phyloP scores from a whole-genome alignment of 495 filamentous ascomycete genomes.

The Daldinia caldariorum region DNA sequence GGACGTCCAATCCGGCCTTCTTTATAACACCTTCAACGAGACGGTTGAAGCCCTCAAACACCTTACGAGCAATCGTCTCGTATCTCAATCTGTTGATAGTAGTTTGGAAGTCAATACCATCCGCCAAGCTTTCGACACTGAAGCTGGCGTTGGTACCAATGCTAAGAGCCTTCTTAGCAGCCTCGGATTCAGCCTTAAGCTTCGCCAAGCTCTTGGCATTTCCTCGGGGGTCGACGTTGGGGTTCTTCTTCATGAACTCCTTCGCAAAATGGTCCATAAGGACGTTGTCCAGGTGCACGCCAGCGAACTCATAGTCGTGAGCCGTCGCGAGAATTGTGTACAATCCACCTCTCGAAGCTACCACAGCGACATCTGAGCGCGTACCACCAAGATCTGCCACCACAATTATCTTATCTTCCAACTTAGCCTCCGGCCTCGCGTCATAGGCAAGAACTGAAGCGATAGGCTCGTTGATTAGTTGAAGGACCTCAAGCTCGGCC shows the following conservation, averaged over 20 bases:
- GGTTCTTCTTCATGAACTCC: conserved; percentile 92
- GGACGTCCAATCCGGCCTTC: conserved; percentile 90
- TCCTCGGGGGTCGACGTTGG: conserved; percentile 86
- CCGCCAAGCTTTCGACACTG: conserved; percentile 86
- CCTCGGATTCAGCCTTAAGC: conserved; percentile 89
- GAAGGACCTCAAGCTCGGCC: conserved; percentile 88
- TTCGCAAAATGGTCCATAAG: conserved; percentile 97
- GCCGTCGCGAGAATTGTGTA: conserved; percentile 94
- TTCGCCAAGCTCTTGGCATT: conserved; percentile 86
- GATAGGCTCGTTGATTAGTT: conserved; percentile 93
- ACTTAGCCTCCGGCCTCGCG: conserved; percentile 77
- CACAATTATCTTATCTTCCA: conserved; percentile 86
- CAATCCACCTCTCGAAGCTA: conserved; percentile 92
- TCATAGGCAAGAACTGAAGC: conserved; percentile 93
- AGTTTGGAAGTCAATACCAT: conserved; percentile 88
- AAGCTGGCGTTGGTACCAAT: conserved; percentile 87
- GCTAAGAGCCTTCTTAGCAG: conserved; percentile 87
- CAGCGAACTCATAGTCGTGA: conserved; percentile 93
- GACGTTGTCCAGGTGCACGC: conserved; percentile 83
- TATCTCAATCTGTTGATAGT: conserved; percentile 93
- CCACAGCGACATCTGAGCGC: conserved; percentile 87
- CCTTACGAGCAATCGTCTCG: conserved; percentile 85
- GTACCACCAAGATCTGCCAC: conserved; percentile 95
- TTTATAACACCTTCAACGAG: conserved; percentile 84
- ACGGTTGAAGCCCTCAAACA: conserved; percentile 85